Evolutionary conservation across 306 rosid species (phyloP).

Genomic region (Rosa lucieae): DNA sequence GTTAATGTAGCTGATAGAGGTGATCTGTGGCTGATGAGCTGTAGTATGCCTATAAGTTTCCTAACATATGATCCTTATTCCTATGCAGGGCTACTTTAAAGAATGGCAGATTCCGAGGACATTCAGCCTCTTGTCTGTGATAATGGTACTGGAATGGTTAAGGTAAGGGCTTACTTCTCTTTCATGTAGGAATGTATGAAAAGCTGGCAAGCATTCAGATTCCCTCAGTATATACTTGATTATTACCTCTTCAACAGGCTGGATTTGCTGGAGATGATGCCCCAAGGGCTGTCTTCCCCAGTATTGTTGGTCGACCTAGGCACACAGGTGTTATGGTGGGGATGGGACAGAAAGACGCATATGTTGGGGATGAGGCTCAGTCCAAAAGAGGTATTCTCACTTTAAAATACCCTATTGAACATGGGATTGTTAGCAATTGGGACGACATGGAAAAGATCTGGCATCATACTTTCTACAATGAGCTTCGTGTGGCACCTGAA

Average conservation of each 20-base stretch:
- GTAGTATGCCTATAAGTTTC: not conserved
- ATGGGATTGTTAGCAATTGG: conserved; percentile 48
- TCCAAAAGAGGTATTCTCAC: conserved; percentile 46
- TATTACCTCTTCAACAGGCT: conserved; percentile 23
- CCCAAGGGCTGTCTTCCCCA: conserved; percentile 44
- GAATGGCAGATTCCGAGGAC: conserved; percentile 42
- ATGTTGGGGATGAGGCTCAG: conserved; percentile 49
- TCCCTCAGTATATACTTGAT: not conserved
- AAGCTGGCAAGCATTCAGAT: no score
- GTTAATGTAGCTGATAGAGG: conserved; percentile 1
- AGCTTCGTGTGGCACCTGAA: conserved; percentile 45
- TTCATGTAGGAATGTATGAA: not conserved
- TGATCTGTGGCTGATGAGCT: not conserved
- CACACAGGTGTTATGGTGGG: conserved; percentile 50
- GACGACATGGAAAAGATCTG: conserved; percentile 47
- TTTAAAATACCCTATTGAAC: conserved; percentile 44
- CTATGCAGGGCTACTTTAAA: conserved; percentile 9
- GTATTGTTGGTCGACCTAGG: conserved; percentile 47
- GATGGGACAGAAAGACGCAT: conserved; percentile 47
- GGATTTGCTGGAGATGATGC: conserved; percentile 54
- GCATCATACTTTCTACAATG: conserved; percentile 48
- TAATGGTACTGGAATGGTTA: conserved; percentile 51
- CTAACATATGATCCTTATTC: not conserved
- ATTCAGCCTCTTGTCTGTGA: conserved; percentile 48
- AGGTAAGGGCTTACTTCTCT: conserved; percentile 21